Base-by-base conservation (phyloP, 1,139 yeast species). In the Kodamaea sp. region DNA sequence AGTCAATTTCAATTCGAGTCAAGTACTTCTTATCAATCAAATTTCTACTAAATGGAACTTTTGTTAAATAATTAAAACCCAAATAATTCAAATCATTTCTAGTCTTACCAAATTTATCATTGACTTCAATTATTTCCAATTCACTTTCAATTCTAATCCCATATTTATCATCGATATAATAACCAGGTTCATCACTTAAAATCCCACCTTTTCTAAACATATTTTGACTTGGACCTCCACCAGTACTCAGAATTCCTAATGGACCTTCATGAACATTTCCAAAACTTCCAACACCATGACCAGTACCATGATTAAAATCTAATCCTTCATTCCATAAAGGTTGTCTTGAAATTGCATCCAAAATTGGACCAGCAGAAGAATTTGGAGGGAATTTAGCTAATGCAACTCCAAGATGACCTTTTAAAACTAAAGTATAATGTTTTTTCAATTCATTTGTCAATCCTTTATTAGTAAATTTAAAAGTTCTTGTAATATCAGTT, bases 251-350 rank as follows among this genome's bases (percentile, higher is more conserved):
- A 37, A 78, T 65, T 31, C 69, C 75, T 40, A 78, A 62, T 0
- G 83, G 83, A 0, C 75, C 72, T 41, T 78, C 79, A 48, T 78
- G 83, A 6, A 78, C 82, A 49, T 69, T 65, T 5, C 80, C 77
- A 55, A 70, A 77, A 34, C 76, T 66, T 7, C 80, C 82, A 4
- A 78, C 74, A 1, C 83, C 83, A 52, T 78, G 83, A 0, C 83
- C 82, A 1, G 81, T 71, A 6, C 83, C 83, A 53, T 78, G 83
- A 39, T 71, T 73, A 49, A 68, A 78, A 46, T 71, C 76, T 35
- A 73, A 56, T 0, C 82, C 82, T 39, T 67, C 68, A 44, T 69
- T 69, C 78, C 78, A 73, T 45, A 78, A 60, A 2, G 80, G 75
- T 42, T 67, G 69, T 39, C 83, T 58, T 2, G 80, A 75, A 39